phyloP scores from a whole-genome alignment of 2,329 filamentous ascomycete genomes.

The Aspergillus sp. region DNA sequence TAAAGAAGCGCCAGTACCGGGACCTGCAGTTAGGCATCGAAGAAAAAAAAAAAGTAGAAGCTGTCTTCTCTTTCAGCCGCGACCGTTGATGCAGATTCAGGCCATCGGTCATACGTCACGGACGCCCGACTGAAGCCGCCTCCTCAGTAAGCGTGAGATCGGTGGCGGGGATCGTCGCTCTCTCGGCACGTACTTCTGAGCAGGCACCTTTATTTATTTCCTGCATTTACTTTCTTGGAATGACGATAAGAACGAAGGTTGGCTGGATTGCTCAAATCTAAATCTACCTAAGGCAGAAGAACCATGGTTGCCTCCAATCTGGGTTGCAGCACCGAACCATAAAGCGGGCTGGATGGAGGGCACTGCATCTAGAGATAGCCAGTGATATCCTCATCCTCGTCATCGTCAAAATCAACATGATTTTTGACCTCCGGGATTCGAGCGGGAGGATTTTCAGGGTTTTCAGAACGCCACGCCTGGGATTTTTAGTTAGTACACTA shows the following conservation, averaged over 20 bases:
- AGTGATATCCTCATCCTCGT: slow-evolving; percentile 18
- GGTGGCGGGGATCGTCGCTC: background rate
- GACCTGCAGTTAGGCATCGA: slow-evolving; percentile 1
- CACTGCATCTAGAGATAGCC: slow-evolving; percentile 10
- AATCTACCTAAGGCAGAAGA: background rate
- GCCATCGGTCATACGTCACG: slow-evolving; percentile 10
- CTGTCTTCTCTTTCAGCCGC: slow-evolving; percentile 12
- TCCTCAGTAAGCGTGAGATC: background rate
- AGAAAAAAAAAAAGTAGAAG: background rate
- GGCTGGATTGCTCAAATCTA: background rate
- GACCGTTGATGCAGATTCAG: slow-evolving; percentile 1
- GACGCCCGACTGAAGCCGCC: slow-evolving; percentile 1
- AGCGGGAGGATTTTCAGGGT: slow-evolving; percentile 19
- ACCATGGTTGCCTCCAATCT: background rate
- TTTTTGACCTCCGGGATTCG: slow-evolving; percentile 19
- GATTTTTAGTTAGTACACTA: slow-evolving; percentile 7
- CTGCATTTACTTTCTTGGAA: background rate
- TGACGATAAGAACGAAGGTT: background rate
- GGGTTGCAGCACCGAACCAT: background rate
- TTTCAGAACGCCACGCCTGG: slow-evolving; percentile 23
- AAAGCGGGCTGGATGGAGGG: background rate
- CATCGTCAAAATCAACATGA: slow-evolving; percentile 21
- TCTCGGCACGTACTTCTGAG: background rate
- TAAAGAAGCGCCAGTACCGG: slow-evolving; percentile 1
- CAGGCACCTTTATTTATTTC: background rate